phyloP scores from a whole-genome alignment of 2,329 filamentous ascomycete genomes.

The Bipolaris bicolor region DNA sequence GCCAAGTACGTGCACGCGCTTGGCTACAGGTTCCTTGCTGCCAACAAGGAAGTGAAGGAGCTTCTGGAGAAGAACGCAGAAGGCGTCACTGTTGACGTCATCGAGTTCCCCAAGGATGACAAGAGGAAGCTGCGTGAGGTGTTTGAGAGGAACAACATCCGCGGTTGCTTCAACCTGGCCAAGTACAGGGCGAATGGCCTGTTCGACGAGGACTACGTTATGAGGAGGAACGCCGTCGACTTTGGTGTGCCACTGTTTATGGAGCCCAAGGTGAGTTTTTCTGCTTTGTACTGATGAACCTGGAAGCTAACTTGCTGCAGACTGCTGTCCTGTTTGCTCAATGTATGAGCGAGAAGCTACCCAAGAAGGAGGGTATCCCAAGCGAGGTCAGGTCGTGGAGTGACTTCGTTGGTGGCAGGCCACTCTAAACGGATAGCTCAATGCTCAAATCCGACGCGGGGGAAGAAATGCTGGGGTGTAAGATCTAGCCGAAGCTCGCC shows the following conservation, averaged over 20 bases:
- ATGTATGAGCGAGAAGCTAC: constrained; percentile 97
- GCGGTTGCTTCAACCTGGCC: constrained; percentile 94
- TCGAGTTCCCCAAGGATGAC: constrained; percentile 95
- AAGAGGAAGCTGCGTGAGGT: constrained; percentile 94
- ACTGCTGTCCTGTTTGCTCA: constrained; percentile 94
- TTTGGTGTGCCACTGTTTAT: constrained; percentile 98
- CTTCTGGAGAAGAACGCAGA: constrained; percentile 77
- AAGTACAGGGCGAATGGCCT: constrained; percentile 81
- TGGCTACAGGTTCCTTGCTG: constrained; percentile 93
- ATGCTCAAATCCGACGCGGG: neutral
- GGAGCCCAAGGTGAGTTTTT: constrained; percentile 84
- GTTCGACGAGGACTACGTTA: constrained; percentile 94
- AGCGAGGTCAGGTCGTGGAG: constrained; percentile 93
- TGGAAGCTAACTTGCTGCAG: constrained; percentile 55
- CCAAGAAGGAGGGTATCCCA: constrained; percentile 84
- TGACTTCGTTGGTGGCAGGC: constrained; percentile 76
- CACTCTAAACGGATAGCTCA: constrained; percentile 30
- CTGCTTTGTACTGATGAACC: neutral
- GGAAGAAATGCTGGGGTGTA: constrained; percentile 5
- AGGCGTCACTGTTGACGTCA: constrained; percentile 79
- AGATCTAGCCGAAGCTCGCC: constrained; percentile 11
- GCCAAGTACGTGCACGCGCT: constrained; percentile 87
- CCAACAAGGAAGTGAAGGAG: constrained; percentile 78
- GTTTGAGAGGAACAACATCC: constrained; percentile 96
- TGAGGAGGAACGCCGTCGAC: constrained; percentile 97